Evolutionary conservation across 805 yeast species (phyloP).

Genomic region (Teunomyces funiuensis): DNA sequence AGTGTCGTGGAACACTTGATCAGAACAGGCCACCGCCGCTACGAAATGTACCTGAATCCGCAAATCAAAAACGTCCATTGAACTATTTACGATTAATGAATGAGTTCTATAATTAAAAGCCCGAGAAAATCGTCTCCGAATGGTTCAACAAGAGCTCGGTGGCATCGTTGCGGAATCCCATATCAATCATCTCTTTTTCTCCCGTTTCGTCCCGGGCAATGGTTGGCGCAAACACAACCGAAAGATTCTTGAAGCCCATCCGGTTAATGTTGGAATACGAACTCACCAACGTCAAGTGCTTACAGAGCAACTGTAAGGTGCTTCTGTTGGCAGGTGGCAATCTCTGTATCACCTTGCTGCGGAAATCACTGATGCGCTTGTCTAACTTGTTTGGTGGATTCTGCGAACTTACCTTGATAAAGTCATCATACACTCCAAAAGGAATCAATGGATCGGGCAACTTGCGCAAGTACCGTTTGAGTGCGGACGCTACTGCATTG

Average conservation of each 20-base stretch:
- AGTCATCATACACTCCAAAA: constrained; percentile 62
- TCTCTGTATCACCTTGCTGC: constrained; percentile 39
- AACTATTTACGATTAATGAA: constrained; percentile 3
- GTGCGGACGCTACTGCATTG: constrained; percentile 80
- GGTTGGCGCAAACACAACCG: constrained; percentile 95
- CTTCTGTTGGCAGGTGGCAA: constrained; percentile 70
- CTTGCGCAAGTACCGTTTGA: constrained; percentile 83
- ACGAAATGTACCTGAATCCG: constrained; percentile 70
- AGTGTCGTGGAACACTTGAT: constrained; percentile 81
- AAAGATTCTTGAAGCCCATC: constrained; percentile 80
- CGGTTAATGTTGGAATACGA: constrained; percentile 56
- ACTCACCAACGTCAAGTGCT: constrained; percentile 65
- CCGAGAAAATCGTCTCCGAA: constrained; percentile 37
- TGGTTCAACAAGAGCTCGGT: constrained; percentile 69
- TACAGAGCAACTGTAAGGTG: constrained; percentile 54
- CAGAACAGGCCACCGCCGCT: constrained; percentile 69
- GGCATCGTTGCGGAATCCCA: constrained; percentile 74
- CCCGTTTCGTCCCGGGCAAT: constrained; percentile 76
- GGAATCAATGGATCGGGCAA: constrained; percentile 85
- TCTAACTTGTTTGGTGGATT: constrained; percentile 23
- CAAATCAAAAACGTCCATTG: constrained; percentile 65
- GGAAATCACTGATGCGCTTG: constrained; percentile 43
- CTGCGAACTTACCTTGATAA: constrained; percentile 51
- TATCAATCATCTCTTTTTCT: constrained; percentile 80
- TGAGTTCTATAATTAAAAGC: background rate